A percentile compares a stretch with the other conserved stretches of the same genome.
Evolutionary conservation across 805 yeast genomes (phyloP).

Genomic region (Lachancea sp.): DNA sequence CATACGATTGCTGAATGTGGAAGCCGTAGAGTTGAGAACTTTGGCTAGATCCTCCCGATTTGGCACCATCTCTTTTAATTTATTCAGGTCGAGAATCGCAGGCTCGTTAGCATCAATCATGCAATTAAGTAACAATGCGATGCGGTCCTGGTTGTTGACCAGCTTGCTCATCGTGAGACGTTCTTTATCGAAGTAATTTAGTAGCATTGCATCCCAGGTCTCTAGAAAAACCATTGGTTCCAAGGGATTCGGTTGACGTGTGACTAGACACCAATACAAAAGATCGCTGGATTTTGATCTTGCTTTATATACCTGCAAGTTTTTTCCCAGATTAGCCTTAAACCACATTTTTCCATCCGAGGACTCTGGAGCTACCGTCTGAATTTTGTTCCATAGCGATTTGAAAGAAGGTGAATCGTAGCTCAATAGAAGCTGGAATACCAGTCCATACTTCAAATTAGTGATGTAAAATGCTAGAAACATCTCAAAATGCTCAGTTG

Average conservation of each 20-base stretch:
- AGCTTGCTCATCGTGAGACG: conserved; percentile 54
- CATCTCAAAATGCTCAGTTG: conserved; percentile 13
- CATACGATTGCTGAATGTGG: conserved; percentile 13
- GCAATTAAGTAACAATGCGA: conserved; percentile 66
- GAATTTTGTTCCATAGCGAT: conserved; percentile 22
- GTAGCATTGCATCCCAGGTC: conserved; percentile 44
- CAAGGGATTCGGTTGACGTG: conserved; percentile 38
- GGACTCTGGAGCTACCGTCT: conserved; percentile 19
- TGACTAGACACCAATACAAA: conserved; percentile 23
- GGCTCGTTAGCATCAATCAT: conserved; percentile 77
- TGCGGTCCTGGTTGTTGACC: conserved; percentile 61
- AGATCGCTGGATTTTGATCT: conserved; percentile 20
- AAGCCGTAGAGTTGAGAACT: conserved; percentile 35
- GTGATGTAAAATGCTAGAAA: conserved; percentile 29
- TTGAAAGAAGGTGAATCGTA: conserved; percentile 26
- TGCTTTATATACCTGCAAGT: conserved; percentile 21
- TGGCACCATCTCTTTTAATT: conserved; percentile 64
- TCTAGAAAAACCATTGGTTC: conserved; percentile 49
- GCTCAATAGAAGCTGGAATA: conserved; percentile 27
- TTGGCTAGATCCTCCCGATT: conserved; percentile 33
- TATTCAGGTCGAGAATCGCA: conserved; percentile 58
- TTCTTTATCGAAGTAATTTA: conserved; percentile 48
- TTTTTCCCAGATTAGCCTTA: conserved; percentile 21
- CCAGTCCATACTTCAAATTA: conserved; percentile 19
- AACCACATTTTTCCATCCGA: conserved; percentile 17